Conservation (phyloP, 2,329 filamentous ascomycete genomes). For the Byssochlamys sp. region DNA sequence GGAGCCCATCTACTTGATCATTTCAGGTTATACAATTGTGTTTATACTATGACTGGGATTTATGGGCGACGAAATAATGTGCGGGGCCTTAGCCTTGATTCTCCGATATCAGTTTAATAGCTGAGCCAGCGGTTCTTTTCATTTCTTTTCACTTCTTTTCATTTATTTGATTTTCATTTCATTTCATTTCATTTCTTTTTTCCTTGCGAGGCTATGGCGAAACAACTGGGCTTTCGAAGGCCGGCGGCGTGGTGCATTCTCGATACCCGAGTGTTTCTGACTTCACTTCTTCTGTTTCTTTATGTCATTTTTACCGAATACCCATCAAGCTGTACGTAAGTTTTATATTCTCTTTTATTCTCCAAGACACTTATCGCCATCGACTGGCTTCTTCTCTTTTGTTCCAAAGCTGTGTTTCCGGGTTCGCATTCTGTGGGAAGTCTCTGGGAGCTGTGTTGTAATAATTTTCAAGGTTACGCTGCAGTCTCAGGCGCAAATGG, state of each 20-base stretch:
- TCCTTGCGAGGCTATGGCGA: background rate
- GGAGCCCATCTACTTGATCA: conserved; percentile 1
- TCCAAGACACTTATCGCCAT: background rate
- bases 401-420: background rate
- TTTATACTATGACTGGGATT: background rate
- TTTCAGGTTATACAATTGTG: conserved; percentile 2
- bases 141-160: background rate
- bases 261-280: background rate
- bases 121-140: background rate
- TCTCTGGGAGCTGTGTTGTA: background rate
- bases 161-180: background rate
- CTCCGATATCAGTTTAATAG: background rate
- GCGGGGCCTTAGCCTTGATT: background rate
- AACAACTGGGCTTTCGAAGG: background rate
- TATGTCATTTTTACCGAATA: background rate
- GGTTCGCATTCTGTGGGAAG: background rate
- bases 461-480: background rate
- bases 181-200: too few species aligned
- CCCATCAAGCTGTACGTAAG: background rate
- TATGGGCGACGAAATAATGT: background rate
- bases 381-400: background rate
- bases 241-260: background rate
- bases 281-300: background rate
- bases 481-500: background rate
- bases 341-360: background rate